A percentile compares a stretch with the other conserved stretches of the same genome.
phyloP scores from a whole-genome alignment of 2,329 filamentous ascomycete genomes.

The Colletotrichum spaethianum region DNA sequence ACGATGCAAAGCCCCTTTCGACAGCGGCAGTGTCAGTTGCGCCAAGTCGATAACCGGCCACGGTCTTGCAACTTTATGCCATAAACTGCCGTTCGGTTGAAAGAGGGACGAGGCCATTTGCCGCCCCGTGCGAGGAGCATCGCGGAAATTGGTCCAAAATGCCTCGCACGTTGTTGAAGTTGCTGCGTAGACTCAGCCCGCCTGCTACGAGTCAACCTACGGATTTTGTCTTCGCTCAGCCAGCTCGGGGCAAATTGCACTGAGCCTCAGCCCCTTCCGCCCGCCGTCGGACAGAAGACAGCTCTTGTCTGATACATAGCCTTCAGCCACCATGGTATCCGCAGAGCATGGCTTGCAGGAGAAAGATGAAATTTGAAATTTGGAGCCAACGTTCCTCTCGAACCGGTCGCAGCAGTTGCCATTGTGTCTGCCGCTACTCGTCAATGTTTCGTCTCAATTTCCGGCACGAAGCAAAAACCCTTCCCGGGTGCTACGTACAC shows the following conservation, averaged over 20 bases:
- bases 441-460: slow-evolving; percentile 34
- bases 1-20: slow-evolving; percentile 21
- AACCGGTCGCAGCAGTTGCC: slow-evolving; percentile 7
- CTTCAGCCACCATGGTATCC: slow-evolving; percentile 27
- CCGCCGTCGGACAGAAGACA: slow-evolving; percentile 17
- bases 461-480: slow-evolving; percentile 7
- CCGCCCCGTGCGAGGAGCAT: neutral
- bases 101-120: slow-evolving; percentile 20
- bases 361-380: slow-evolving; percentile 10
- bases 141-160: slow-evolving; percentile 6
- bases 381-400: neutral
- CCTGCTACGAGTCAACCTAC: slow-evolving; percentile 22
- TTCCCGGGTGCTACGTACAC: neutral
- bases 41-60: slow-evolving; percentile 11
- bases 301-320: slow-evolving; percentile 15
- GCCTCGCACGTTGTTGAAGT: slow-evolving; percentile 18
- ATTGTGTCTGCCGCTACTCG: slow-evolving; percentile 5
- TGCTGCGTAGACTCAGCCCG: slow-evolving; percentile 25
- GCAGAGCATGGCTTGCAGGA: slow-evolving; percentile 10
- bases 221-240: slow-evolving; percentile 32
- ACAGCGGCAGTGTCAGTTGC: slow-evolving; percentile 15
- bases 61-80: slow-evolving; percentile 10
- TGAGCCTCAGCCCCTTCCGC: slow-evolving; percentile 35
- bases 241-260: slow-evolving; percentile 38
- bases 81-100: neutral